Percentiles rank a stretch among this genome's conserved stretches.
Evolutionary conservation across 139 green algal genomes (phyloP).

Genomic region (Tetradesmus obliquus): DNA sequence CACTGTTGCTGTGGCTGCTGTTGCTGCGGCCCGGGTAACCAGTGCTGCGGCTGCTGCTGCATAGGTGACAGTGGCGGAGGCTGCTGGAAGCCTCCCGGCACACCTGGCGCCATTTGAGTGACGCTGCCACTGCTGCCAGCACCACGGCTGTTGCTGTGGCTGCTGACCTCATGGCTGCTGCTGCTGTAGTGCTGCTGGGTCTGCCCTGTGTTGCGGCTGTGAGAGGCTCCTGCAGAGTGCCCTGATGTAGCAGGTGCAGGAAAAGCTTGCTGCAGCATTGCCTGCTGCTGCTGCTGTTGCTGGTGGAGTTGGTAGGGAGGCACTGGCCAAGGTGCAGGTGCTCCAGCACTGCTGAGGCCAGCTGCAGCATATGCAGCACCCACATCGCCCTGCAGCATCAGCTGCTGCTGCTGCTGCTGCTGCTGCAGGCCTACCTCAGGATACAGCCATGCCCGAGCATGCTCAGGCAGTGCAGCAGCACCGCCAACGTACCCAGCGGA

Average conservation of each 20-base stretch:
- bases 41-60: neutral
- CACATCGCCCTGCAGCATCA: neutral
- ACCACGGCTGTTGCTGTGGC: neutral
- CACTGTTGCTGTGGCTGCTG: neutral
- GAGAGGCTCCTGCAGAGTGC: too few relatives aligned
- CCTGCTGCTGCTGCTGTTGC: conserved; percentile 3
- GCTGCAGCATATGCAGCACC: neutral
- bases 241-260: too few relatives aligned
- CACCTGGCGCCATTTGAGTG: neutral
- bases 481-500: neutral
- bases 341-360: neutral
- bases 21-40: neutral
- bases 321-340: neutral
- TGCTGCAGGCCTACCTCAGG: neutral
- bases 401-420: neutral
- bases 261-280: too few relatives aligned
- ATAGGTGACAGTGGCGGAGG: neutral
- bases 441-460: neutral
- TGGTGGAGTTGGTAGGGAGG: neutral
- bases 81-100: neutral
- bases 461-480: conserved; percentile 6
- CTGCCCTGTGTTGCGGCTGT: neutral
- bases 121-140: neutral
- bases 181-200: neutral
- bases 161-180: neutral